These are phyloP conservation scores for Xylaria cubensis DNA, from an alignment of 495 filamentous ascomycete genomes.

Conservation along the genomic window DNA sequence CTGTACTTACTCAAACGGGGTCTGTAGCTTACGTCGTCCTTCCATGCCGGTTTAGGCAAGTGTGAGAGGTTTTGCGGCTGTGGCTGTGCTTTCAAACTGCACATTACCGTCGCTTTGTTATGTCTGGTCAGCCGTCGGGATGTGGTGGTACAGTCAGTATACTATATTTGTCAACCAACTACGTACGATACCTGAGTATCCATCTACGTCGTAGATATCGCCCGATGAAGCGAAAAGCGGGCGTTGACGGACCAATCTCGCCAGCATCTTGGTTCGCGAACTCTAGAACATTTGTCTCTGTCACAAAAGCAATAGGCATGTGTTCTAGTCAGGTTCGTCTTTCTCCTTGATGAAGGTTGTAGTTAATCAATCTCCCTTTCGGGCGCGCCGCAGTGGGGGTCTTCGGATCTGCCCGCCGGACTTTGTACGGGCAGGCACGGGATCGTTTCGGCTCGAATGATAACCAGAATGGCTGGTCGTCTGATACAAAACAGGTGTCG, in stretches of 20 bases:
- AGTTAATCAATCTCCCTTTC: background rate
- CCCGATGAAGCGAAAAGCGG: background rate
- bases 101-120: background rate
- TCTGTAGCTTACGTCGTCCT: slow-evolving; percentile 5
- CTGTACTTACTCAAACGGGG: background rate
- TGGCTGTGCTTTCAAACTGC: slow-evolving; percentile 4
- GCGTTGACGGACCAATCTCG: background rate
- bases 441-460: slow-evolving; percentile 18
- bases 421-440: slow-evolving; percentile 17
- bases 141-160: slow-evolving; percentile 14
- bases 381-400: slow-evolving; percentile 19
- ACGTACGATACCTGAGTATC: background rate
- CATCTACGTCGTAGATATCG: background rate
- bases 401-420: slow-evolving; percentile 15
- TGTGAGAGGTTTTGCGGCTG: background rate
- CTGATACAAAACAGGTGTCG: background rate
- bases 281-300: background rate
- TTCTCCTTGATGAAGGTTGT: background rate
- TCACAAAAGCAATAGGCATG: background rate
- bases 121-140: slow-evolving; percentile 5
- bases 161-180: slow-evolving; percentile 21
- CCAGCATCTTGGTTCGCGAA: background rate
- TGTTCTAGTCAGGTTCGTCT: background rate
- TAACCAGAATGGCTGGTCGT: background rate
- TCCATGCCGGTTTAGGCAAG: slow-evolving; percentile 6